Conservation (phyloP, 345 rosid genomes). For the Melaleuca quinquenervia region DNA sequence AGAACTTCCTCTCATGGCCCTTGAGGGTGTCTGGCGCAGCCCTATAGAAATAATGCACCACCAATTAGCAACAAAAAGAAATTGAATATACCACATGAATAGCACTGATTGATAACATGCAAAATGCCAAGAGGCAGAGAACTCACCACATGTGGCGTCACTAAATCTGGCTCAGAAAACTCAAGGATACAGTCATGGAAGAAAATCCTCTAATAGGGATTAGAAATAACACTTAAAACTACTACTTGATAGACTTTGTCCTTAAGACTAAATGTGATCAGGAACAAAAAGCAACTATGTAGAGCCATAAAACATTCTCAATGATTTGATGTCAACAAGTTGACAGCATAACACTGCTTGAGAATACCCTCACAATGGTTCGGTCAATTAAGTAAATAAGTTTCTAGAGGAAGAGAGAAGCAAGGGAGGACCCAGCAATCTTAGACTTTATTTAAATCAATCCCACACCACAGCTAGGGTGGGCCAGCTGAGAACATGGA, state of each 20-base stretch:
- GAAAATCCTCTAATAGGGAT: not conserved
- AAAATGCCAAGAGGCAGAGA: not conserved
- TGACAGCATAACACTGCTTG: too few species aligned
- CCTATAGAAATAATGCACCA: slow-evolving; percentile 20
- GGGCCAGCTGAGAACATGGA: too few species aligned
- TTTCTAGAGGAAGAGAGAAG: too few species aligned
- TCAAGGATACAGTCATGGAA: not conserved
- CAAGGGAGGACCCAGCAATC: not conserved
- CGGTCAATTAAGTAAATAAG: too few species aligned
- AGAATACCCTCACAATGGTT: too few species aligned
- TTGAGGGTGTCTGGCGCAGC: slow-evolving; percentile 20
- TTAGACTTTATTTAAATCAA: not conserved
- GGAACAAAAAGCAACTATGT: not conserved
- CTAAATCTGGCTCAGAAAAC: not conserved
- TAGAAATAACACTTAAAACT: not conserved
- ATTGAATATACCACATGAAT: not conserved
- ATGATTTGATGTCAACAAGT: not conserved
- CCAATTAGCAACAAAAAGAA: not conserved
- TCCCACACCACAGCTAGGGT: too few species aligned
- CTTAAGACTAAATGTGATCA: not conserved
- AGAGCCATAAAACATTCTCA: not conserved
- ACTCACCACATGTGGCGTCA: not conserved
- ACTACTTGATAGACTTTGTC: not conserved
- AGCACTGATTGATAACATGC: not conserved
- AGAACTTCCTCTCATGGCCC: slow-evolving; percentile 31